Conservation (phyloP, 495 filamentous ascomycete species). For the Xylaria palmicola region DNA sequence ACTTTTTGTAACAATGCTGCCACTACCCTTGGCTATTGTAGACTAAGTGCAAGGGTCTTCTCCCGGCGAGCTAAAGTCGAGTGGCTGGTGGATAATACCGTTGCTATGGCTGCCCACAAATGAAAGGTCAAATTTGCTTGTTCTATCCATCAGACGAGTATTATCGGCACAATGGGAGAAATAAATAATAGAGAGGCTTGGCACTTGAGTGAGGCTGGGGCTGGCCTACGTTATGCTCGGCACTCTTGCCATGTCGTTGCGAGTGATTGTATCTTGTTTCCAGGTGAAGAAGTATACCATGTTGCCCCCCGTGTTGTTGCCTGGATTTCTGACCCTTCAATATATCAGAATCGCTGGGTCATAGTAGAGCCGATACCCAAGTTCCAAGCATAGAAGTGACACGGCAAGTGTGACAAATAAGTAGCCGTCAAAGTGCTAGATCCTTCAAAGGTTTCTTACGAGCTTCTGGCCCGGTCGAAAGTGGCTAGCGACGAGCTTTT, state of each 20-base stretch:
- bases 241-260: slow-evolving; percentile 11
- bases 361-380: not conserved
- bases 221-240: slow-evolving; percentile 9
- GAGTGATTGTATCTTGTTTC: not conserved
- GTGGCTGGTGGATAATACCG: slow-evolving; percentile 11
- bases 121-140: not conserved
- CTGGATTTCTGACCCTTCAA: slow-evolving; percentile 6
- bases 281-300: not conserved
- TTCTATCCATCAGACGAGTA: not conserved
- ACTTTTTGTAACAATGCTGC: slow-evolving; percentile 6
- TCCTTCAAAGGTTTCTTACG: not conserved
- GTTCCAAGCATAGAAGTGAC: not conserved
- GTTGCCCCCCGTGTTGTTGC: not conserved
- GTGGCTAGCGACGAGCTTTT: slow-evolving; percentile 2
- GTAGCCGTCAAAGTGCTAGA: slow-evolving; percentile 1
- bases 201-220: slow-evolving; percentile 10
- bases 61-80: not conserved
- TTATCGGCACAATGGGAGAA: slow-evolving; percentile 10
- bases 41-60: not conserved
- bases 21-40: not conserved
- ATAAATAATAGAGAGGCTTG: not conserved
- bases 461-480: slow-evolving; percentile 4
- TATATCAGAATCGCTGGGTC: slow-evolving; percentile 6
- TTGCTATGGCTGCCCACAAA: not conserved
- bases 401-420: slow-evolving; percentile 15